These are phyloP conservation scores for Xylaria flabelliformis DNA, from an alignment of 495 filamentous ascomycete species.

Conservation along the genomic window DNA sequence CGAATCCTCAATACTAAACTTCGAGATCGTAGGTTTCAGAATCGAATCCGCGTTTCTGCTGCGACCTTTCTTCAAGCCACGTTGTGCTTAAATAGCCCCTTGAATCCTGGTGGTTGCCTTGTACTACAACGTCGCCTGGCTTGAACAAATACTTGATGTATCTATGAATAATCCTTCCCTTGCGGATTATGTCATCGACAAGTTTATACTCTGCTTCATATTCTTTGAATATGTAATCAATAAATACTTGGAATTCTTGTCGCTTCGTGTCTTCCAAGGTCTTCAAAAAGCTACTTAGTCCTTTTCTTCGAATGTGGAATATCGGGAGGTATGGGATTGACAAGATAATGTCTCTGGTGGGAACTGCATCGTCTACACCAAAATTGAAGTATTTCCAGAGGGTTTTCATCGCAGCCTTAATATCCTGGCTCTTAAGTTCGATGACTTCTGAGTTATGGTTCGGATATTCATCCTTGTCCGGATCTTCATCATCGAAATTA, in stretches of 20 bases:
- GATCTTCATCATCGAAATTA: too few relatives aligned
- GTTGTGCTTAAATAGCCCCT: background rate
- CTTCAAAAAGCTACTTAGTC: background rate
- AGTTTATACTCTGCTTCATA: background rate
- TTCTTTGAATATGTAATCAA: background rate
- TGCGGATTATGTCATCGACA: background rate
- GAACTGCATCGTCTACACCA: too few relatives aligned
- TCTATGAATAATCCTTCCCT: background rate
- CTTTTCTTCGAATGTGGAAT: background rate
- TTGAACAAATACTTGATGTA: slow-evolving; percentile 11
- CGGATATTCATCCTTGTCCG: too few relatives aligned
- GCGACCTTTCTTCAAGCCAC: too few relatives aligned
- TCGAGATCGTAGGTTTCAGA: too few relatives aligned
- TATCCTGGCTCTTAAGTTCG: too few relatives aligned
- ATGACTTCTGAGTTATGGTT: too few relatives aligned
- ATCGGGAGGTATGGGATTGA: background rate
- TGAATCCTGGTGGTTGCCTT: background rate
- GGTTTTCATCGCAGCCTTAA: too few relatives aligned
- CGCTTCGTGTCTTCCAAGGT: background rate
- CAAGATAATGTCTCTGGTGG: too few relatives aligned
- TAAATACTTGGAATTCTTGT: background rate
- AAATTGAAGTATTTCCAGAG: too few relatives aligned
- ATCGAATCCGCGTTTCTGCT: too few relatives aligned
- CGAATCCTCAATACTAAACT: background rate
- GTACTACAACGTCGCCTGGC: background rate